A percentile compares a stretch with the other conserved stretches of the same genome.
Conservation (phyloP, 2,329 filamentous ascomycete species). For the Cytospora mali region DNA sequence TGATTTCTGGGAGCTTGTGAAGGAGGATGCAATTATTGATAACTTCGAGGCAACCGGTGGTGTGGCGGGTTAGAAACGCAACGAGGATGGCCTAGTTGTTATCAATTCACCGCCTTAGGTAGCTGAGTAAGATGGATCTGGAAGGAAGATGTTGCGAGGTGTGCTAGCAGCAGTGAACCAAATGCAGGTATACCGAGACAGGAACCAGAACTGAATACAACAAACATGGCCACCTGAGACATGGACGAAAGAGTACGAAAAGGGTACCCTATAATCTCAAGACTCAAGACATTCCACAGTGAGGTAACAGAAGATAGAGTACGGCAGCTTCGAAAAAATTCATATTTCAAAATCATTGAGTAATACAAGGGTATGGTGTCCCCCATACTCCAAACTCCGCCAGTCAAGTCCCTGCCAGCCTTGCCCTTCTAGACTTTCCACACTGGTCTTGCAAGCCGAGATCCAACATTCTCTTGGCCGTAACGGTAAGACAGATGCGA, state of each 20-base stretch:
- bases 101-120: neutral
- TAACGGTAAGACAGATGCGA: neutral
- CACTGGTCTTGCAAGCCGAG: neutral
- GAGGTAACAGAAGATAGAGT: neutral
- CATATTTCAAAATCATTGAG: neutral
- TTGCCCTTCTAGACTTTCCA: neutral
- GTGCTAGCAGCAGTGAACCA: neutral
- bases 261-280: neutral
- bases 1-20: conserved; percentile 74
- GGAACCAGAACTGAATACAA: too few species aligned
- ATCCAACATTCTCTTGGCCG: neutral
- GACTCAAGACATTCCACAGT: neutral
- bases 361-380: neutral
- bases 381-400: conserved; percentile 1
- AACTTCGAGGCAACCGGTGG: conserved; percentile 4
- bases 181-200: too few species aligned
- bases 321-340: neutral
- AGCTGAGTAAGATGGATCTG: neutral
- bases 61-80: neutral
- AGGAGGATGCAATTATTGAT: conserved; percentile 45
- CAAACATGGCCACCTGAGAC: neutral
- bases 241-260: neutral
- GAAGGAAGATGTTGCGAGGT: neutral
- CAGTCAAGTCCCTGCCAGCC: neutral
- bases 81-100: neutral